These are phyloP conservation scores for Aspergillus sp. DNA, from an alignment of 2,329 filamentous ascomycete species.

Conservation along the genomic window DNA sequence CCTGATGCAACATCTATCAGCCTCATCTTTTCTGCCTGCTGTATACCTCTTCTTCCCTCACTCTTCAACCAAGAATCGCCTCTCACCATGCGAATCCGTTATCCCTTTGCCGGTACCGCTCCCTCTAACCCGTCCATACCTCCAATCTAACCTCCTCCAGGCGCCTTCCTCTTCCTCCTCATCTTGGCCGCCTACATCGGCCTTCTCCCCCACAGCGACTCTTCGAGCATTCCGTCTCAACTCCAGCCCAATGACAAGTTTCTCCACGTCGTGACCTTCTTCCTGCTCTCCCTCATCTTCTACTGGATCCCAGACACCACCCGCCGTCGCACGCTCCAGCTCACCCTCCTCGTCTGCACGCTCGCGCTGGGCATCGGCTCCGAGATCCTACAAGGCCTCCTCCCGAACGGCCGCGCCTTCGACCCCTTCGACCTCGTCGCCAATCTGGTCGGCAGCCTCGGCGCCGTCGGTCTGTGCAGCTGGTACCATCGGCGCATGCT, in stretches of 20 bases:
- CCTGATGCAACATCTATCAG: background rate
- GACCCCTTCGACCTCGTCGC: constrained; percentile 85
- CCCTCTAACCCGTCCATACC: background rate
- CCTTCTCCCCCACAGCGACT: constrained; percentile 57
- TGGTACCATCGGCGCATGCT: constrained; percentile 98
- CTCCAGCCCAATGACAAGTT: constrained; percentile 81
- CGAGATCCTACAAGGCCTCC: constrained; percentile 57
- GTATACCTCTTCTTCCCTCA: constrained; percentile 3
- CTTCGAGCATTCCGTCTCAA: constrained; percentile 40
- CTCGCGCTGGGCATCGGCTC: constrained; percentile 56
- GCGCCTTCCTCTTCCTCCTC: constrained; percentile 65
- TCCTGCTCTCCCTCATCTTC: constrained; percentile 77
- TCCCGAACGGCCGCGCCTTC: constrained; percentile 70
- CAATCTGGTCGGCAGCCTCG: constrained; percentile 76
- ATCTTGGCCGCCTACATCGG: constrained; percentile 76
- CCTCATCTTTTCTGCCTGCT: background rate
- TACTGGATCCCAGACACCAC: constrained; percentile 97
- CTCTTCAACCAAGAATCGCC: constrained; percentile 12
- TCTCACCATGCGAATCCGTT: constrained; percentile 74
- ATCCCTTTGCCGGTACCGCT: constrained; percentile 78
- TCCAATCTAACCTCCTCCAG: constrained; percentile 44
- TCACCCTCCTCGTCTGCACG: constrained; percentile 80
- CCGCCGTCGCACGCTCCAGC: constrained; percentile 77
- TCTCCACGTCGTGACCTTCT: constrained; percentile 85
- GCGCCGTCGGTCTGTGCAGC: constrained; percentile 70